Percentiles rank a stretch among this genome's conserved stretches.
These are phyloP conservation scores for Pleurotus pulmonarius DNA, from an alignment of 768 basidiomycete genomes.

Conservation along the genomic window DNA sequence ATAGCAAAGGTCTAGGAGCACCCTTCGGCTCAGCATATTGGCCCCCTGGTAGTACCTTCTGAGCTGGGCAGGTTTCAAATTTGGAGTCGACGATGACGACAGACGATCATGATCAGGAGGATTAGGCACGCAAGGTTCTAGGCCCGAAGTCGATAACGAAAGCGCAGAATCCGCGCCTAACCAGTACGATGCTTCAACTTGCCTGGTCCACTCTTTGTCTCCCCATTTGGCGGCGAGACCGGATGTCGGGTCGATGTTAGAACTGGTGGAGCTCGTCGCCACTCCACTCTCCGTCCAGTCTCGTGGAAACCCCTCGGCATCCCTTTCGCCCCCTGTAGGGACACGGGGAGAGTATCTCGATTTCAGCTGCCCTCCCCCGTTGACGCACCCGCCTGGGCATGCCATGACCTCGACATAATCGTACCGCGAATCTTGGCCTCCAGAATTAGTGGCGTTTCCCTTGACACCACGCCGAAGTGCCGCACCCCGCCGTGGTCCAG, in stretches of 20 bases:
- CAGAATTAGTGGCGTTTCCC: constrained; percentile 18
- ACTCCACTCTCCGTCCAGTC: constrained; percentile 61
- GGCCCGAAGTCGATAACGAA: background rate
- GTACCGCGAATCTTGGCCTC: constrained; percentile 44
- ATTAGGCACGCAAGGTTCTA: constrained; percentile 7
- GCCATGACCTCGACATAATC: constrained; percentile 99
- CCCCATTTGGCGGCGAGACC: constrained; percentile 64
- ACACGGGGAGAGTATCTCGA: constrained; percentile 18
- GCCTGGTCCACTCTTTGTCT: constrained; percentile 76
- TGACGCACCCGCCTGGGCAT: constrained; percentile 95
- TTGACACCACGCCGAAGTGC: constrained; percentile 20
- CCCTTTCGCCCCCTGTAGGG: constrained; percentile 4
- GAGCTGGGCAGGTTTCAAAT: constrained; percentile 1
- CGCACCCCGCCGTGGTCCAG: constrained; percentile 24
- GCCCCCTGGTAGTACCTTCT: background rate
- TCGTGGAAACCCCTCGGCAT: constrained; percentile 66
- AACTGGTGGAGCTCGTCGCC: constrained; percentile 18
- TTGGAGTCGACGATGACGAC: constrained; percentile 2
- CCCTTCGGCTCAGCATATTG: constrained; percentile 1
- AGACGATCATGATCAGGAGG: constrained; percentile 8
- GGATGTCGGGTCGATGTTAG: constrained; percentile 14
- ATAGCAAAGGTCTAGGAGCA: constrained; percentile 4
- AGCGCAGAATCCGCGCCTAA: constrained; percentile 25
- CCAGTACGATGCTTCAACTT: constrained; percentile 87
- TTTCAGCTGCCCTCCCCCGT: constrained; percentile 89